A percentile compares a stretch with the other conserved stretches of the same genome.
Conservation (phyloP, 148 eudicot genomes). For the Cornus controversa region DNA sequence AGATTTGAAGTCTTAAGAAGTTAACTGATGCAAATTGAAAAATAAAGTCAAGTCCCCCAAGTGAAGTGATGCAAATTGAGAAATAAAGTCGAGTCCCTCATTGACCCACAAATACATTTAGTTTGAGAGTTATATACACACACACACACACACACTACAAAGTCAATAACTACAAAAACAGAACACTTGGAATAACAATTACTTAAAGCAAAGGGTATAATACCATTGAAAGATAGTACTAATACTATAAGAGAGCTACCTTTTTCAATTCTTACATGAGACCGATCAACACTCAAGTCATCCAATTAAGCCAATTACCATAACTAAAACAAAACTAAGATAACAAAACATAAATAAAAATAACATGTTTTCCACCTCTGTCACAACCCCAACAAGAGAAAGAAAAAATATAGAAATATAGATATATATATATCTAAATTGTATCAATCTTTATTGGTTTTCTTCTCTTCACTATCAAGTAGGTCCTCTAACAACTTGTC, state of each 20-base stretch:
- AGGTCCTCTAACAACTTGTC: slow-evolving; percentile 5
- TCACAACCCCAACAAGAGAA: neutral
- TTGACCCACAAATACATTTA: neutral
- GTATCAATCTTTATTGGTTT: neutral
- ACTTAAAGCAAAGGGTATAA: neutral
- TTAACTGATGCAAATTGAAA: neutral
- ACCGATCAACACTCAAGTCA: neutral
- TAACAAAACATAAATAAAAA: neutral
- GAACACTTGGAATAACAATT: neutral
- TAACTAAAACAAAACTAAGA: neutral
- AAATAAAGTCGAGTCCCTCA: no score
- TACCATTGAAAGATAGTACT: neutral
- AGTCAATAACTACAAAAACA: neutral
- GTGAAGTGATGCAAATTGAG: neutral
- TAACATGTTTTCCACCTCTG: neutral
- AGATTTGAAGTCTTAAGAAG: no score
- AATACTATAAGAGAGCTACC: neutral
- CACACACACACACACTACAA: no score
- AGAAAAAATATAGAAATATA: neutral
- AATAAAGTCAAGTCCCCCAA: neutral
- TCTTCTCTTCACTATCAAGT: neutral
- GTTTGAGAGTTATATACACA: neutral
- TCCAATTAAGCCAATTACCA: neutral
- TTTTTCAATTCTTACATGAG: neutral
- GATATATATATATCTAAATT: neutral